phyloP scores from a whole-genome alignment of 495 filamentous ascomycete genomes.

The Friedmanniomyces endolithicus region DNA sequence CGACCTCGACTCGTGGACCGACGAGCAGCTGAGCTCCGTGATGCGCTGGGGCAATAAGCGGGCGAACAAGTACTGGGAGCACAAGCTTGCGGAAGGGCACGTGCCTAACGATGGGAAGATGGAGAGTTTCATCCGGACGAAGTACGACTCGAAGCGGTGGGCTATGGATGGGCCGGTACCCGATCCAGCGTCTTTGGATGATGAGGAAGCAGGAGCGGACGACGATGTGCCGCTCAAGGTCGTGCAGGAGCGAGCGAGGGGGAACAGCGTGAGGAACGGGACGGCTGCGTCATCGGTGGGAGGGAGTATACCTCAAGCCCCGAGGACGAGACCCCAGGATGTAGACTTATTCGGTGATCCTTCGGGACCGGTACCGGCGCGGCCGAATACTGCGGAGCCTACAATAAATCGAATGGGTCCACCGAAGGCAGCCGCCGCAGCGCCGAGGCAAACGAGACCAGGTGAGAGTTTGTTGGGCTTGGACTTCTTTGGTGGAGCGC shows the following conservation, averaged over 20 bases:
- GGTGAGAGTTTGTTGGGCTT: constrained; percentile 81
- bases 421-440: constrained; percentile 50
- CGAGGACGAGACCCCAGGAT: constrained; percentile 7
- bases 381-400: constrained; percentile 55
- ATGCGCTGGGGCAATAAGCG: constrained; percentile 86
- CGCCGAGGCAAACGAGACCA: constrained; percentile 53
- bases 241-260: constrained; percentile 59
- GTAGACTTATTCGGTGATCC: constrained; percentile 56
- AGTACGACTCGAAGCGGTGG: constrained; percentile 97
- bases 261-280: constrained; percentile 6
- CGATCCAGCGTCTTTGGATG: constrained; percentile 71
- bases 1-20: constrained; percentile 94
- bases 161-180: constrained; percentile 94
- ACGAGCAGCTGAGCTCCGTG: constrained; percentile 89
- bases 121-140: constrained; percentile 97
- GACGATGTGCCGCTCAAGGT: constrained; percentile 73
- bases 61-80: constrained; percentile 98
- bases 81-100: constrained; percentile 80
- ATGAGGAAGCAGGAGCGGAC: constrained; percentile 40
- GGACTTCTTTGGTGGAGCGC: constrained; percentile 73
- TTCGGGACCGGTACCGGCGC: constrained; percentile 44
- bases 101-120: constrained; percentile 73
- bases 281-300: not conserved
- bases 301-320: not conserved
- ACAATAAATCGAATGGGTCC: constrained; percentile 40